phyloP scores from a whole-genome alignment of 129 eudicot species.

The Logfia minima region DNA sequence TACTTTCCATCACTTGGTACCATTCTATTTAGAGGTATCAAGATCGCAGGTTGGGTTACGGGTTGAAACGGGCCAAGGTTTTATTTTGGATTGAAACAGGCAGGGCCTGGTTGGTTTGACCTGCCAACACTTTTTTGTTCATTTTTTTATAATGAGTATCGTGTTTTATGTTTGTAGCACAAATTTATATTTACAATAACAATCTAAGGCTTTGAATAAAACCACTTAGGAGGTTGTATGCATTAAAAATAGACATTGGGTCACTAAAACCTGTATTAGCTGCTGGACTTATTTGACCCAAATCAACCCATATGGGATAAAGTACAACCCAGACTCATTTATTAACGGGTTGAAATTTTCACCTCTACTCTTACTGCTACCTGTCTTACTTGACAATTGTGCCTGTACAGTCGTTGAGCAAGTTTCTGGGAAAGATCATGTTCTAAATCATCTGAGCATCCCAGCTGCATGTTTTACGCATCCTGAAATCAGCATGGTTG shows the following conservation, averaged over 20 bases:
- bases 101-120: not conserved
- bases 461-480: constrained; percentile 99
- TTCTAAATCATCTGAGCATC: constrained; percentile 89
- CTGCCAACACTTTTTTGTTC: not conserved
- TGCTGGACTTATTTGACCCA: too few species aligned
- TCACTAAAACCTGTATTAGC: too few species aligned
- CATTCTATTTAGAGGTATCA: not conserved
- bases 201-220: not conserved
- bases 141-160: not conserved
- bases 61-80: not conserved
- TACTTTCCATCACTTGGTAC: not conserved
- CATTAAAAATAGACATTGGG: not conserved
- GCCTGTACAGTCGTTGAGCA: constrained; percentile 75
- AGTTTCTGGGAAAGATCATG: constrained; percentile 80
- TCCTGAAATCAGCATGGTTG: constrained; percentile 99
- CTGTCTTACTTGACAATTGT: constrained; percentile 31
- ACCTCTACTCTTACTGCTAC: not conserved
- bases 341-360: not conserved
- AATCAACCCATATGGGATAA: too few species aligned
- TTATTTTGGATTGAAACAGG: not conserved
- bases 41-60: constrained; percentile 14
- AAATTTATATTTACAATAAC: not conserved
- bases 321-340: too few species aligned
- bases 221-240: not conserved
- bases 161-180: too few species aligned